These are phyloP conservation scores for Favolaschia claudopus DNA, from an alignment of 768 basidiomycete species.

Conservation along the genomic window DNA sequence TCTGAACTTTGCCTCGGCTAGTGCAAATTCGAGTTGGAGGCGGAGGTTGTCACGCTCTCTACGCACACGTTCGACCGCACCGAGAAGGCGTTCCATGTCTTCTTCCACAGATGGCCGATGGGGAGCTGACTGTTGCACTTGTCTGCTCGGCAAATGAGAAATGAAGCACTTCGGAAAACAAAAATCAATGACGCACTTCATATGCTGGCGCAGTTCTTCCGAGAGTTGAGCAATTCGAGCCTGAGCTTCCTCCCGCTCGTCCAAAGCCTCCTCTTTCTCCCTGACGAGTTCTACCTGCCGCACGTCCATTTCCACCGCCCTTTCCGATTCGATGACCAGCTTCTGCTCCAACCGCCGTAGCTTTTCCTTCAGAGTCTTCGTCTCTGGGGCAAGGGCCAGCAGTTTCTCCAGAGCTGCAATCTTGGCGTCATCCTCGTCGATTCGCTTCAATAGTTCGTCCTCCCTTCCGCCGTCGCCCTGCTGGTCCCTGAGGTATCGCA, in stretches of 20 bases:
- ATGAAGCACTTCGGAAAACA: neutral
- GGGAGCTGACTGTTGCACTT: conserved; percentile 2
- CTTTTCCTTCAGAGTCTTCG: conserved; percentile 48
- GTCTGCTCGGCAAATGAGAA: conserved; percentile 4
- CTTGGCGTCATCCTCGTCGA: conserved; percentile 78
- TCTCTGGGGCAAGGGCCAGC: conserved; percentile 48
- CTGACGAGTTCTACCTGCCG: conserved; percentile 53
- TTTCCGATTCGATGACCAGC: conserved; percentile 52
- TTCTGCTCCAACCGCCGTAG: conserved; percentile 47
- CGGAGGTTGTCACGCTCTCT: conserved; percentile 68
- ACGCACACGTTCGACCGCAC: conserved; percentile 72
- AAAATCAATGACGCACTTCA: conserved; percentile 27
- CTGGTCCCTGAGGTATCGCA: conserved; percentile 51
- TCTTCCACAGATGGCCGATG: conserved; percentile 36
- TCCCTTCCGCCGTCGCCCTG: conserved; percentile 59
- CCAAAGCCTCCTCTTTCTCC: conserved; percentile 61
- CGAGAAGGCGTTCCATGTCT: conserved; percentile 63
- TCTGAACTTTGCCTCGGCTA: conserved; percentile 70
- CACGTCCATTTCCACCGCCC: conserved; percentile 48
- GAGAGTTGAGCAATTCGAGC: conserved; percentile 38
- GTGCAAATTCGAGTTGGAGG: conserved; percentile 71
- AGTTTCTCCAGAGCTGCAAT: conserved; percentile 63
- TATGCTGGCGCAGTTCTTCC: conserved; percentile 33
- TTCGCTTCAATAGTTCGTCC: conserved; percentile 65
- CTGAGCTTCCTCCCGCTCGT: conserved; percentile 49